Conservation (phyloP, 2,329 filamentous ascomycete genomes). For the Talaromyces funiculosus region DNA sequence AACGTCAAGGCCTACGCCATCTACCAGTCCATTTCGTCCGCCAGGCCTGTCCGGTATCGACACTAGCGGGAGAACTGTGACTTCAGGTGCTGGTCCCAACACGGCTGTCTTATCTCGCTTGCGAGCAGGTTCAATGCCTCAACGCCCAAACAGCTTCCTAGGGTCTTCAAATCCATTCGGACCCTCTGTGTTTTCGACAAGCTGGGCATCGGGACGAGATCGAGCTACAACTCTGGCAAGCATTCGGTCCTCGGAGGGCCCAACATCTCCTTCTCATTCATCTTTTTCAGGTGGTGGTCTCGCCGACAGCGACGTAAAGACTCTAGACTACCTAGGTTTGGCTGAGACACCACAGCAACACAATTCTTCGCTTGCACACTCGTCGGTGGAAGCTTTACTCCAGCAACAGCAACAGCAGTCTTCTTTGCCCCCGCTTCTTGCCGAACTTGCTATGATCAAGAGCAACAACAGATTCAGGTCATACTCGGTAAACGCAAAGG, state of each 20-base stretch:
- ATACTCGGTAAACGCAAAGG: slow-evolving; percentile 97
- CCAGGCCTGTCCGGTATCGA: slow-evolving; percentile 36
- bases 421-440: slow-evolving; percentile 59
- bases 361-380: slow-evolving; percentile 63
- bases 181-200: slow-evolving; percentile 78
- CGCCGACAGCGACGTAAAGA: slow-evolving; percentile 83
- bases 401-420: slow-evolving; percentile 44
- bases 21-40: slow-evolving; percentile 82
- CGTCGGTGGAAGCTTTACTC: slow-evolving; percentile 47
- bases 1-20: slow-evolving; percentile 76
- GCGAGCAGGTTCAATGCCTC: slow-evolving; percentile 89
- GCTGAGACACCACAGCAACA: slow-evolving; percentile 85
- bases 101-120: slow-evolving; percentile 77
- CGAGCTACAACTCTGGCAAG: slow-evolving; percentile 85
- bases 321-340: slow-evolving; percentile 89
- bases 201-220: slow-evolving; percentile 75
- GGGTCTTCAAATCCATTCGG: slow-evolving; percentile 66
- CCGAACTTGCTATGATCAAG: slow-evolving; percentile 68
- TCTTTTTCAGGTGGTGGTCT: slow-evolving; percentile 79
- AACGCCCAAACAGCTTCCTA: slow-evolving; percentile 63
- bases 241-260: slow-evolving; percentile 79
- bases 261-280: slow-evolving; percentile 79
- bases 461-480: slow-evolving; percentile 88
- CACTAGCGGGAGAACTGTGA: slow-evolving; percentile 35
- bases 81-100: slow-evolving; percentile 49